Evolutionary conservation across 1,284 basidiomycete genomes (phyloP), one percentile per base, ranked within the genome.

Genomic region (Ceratobasidium sp.): DNA sequence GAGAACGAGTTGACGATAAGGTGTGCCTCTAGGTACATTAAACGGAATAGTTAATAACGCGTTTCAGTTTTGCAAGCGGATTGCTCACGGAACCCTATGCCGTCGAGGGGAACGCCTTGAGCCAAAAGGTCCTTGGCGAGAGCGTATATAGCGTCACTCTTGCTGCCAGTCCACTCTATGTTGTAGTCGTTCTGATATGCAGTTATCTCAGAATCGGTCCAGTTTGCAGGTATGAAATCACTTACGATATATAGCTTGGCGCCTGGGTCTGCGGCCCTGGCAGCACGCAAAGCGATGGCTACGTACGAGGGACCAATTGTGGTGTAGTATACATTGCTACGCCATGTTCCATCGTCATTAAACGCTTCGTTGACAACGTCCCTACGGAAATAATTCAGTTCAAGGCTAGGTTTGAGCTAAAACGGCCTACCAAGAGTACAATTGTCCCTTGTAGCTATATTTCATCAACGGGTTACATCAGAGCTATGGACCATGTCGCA

Each of bases 121-220:
- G 83, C 76, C 78, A 87, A 83, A 67, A 88, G 84, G 2, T 81
- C 80, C 77, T 84, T 84, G 65, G 87, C 84, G 64, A 88, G 86
- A 78, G 85, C 85, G 78, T 84, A 81, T 82, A 88, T 83, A 0
- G 85, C 85, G 32, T 85, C 87, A 13, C 85, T 82, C 81, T 89
- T 88, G 34, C 83, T 81, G 51, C 86, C 84, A 80, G 51, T 57
- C 52, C 56, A 75, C 17, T 78, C 78, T 44, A 64, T 13, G 81
- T 88, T 90, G 84, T 88, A 90, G 80, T 90, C 89, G 79, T 90
- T 90, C 83, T 69, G n/a, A 56, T n/a, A 49, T 19, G 40, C 65
- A 34, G 19, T 7, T 25, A n/a, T 44, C 13, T 46, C 19, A 43
- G 7, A 17, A 52, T 67, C 9, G 29, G 9, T 34, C 22, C 19